Percentiles rank a stretch among this genome's conserved stretches.
phyloP scores from a whole-genome alignment of 2,329 filamentous ascomycete species.

The Pyricularia sp. region DNA sequence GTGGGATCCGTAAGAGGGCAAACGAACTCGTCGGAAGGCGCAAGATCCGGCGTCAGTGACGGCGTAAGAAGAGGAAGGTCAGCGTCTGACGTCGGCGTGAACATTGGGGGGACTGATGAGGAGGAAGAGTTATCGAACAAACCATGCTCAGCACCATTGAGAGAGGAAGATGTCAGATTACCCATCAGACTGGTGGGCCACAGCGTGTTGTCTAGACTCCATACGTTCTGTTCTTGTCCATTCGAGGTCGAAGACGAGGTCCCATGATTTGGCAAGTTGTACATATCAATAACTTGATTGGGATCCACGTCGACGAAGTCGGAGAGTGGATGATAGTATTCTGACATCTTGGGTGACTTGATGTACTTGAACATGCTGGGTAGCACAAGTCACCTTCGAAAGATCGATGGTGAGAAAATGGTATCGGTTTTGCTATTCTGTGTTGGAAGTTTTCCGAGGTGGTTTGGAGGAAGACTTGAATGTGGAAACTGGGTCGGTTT shows the following conservation, averaged over 20 bases:
- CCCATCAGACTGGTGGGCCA: neutral
- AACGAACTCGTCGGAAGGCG: neutral
- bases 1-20: neutral
- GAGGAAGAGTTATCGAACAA: neutral
- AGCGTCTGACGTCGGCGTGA: neutral
- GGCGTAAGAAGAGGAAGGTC: neutral
- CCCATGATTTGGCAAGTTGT: neutral
- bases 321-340: neutral
- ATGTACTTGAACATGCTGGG: neutral
- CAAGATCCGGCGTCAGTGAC: neutral
- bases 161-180: neutral
- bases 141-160: neutral
- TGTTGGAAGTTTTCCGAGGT: neutral
- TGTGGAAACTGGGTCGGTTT: neutral
- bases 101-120: neutral
- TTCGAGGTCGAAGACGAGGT: neutral
- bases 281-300: conserved; percentile 1
- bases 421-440: neutral
- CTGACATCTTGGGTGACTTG: neutral
- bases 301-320: neutral
- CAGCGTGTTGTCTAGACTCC: neutral
- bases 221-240: neutral
- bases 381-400: neutral
- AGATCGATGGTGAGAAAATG: neutral
- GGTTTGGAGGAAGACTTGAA: neutral